Base-by-base conservation (phyloP, 345 rosid species). In the Gossypium turneri region DNA sequence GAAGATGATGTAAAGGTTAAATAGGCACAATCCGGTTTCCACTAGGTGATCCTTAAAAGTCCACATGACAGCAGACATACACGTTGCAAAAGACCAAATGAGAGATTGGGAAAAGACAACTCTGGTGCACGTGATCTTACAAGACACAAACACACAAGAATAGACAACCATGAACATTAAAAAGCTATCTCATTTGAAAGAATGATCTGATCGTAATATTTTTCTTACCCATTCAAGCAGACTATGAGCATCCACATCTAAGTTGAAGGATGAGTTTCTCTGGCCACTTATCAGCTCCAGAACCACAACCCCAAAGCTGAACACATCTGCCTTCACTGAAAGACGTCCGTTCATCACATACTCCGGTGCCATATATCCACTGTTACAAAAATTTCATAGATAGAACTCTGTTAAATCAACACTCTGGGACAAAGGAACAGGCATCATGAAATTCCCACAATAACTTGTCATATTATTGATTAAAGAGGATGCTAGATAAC, bases 331-430 rank as follows among this genome's bases (percentile, higher is more conserved):
- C 76, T 91, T 91, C 75, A 80, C 90, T 0, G 99, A 90, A 65
- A 96, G 79, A 79, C 70, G 84, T 34, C 98, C 93, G 3, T 88
- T 89, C 98, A 92, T 92, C 68, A 92, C 84, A 3, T 96, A 96
- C 80, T 96, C 98, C 2, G 99, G 99, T 2, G 99, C 98, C 99
- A 96, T 93, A 72, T 96, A 96, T 22, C 98, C 98, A 75, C 99
- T 95, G 84, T 15, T 34, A 34, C 41, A 34, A 34, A 34, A 34
- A 34, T 34, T 71, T 56, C 59, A 70, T 25, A 8, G 38, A 22
- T 13, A 73, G 0, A 59, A 73, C 56, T 61, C 13, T 7, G 50
- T 19, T 71, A 74, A 74, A 56, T 15, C 29, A 57, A 17, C 71
- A 72, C 38, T 24, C 51, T 51, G 47, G 24, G 7, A 60, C 24